Evolutionary conservation across 441 rosid species (phyloP).

Genomic region (Populus trichocarpa): DNA sequence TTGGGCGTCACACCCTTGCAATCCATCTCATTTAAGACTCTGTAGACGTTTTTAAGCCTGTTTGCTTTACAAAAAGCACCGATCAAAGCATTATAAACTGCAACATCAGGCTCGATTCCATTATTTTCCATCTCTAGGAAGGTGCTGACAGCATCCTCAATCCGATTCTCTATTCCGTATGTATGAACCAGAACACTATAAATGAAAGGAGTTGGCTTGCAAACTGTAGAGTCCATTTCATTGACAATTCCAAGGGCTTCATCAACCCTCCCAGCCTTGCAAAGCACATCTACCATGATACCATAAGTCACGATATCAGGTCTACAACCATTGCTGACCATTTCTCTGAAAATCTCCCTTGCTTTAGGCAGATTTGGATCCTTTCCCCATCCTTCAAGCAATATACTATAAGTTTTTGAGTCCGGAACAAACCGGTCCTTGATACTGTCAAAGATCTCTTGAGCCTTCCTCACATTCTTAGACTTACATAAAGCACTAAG

Average conservation of each 20-base stretch:
- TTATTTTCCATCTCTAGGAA: conserved; percentile 77
- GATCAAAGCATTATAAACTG: conserved; percentile 65
- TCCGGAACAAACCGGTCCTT: conserved; percentile 54
- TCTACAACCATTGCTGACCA: conserved; percentile 56
- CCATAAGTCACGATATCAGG: conserved; percentile 88
- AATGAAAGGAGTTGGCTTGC: conserved; percentile 67
- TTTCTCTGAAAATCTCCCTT: conserved; percentile 66
- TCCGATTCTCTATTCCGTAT: conserved; percentile 64
- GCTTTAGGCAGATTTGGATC: conserved; percentile 84
- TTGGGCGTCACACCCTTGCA: conserved; percentile 53
- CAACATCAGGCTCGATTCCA: conserved; percentile 67
- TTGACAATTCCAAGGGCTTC: conserved; percentile 71
- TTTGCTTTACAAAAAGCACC: conserved; percentile 74
- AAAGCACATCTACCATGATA: conserved; percentile 78
- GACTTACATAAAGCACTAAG: conserved; percentile 87
- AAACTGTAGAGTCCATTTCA: conserved; percentile 51
- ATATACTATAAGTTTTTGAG: conserved; percentile 73
- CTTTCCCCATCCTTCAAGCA: conserved; percentile 94
- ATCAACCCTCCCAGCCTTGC: conserved; percentile 86
- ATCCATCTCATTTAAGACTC: conserved; percentile 75
- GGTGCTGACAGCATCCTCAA: conserved; percentile 73
- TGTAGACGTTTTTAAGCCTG: conserved; percentile 57
- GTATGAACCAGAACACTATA: conserved; percentile 79
- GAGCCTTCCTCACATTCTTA: conserved; percentile 86
- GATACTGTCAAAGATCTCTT: conserved; percentile 68